Conservation (phyloP, 1,139 yeast genomes). For the Ashbya aceris region DNA sequence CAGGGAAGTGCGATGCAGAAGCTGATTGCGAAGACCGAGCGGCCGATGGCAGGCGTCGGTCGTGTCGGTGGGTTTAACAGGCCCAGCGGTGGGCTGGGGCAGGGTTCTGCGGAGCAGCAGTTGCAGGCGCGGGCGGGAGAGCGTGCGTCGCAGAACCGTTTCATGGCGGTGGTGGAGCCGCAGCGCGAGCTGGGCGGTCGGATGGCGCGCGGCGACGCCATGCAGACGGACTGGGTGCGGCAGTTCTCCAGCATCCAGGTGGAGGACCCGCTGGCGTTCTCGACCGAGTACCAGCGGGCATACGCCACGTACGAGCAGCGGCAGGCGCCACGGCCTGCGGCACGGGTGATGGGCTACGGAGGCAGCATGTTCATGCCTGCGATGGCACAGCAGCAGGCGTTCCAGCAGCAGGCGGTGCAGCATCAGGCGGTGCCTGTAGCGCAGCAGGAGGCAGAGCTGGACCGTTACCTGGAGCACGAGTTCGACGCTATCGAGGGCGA, state of each 20-base stretch:
- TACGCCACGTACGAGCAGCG: conserved; percentile 19
- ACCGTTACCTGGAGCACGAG: conserved; percentile 13
- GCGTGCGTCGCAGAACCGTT: neutral
- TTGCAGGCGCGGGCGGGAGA: conserved; percentile 1
- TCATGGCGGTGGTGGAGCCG: conserved; percentile 3
- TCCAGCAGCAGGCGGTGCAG: conserved; percentile 2
- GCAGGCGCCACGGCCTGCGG: conserved; percentile 6
- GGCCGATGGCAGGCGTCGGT: conserved; percentile 5
- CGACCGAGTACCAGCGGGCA: conserved; percentile 20
- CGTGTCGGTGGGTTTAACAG: neutral
- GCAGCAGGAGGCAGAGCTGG: neutral
- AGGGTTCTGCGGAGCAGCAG: neutral
- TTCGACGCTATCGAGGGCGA: conserved; percentile 19
- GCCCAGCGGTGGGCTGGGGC: neutral
- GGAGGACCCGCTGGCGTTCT: conserved; percentile 24
- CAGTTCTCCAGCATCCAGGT: conserved; percentile 22
- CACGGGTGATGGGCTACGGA: neutral
- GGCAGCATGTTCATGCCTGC: neutral
- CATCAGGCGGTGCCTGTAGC: neutral
- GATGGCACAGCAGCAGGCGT: neutral
- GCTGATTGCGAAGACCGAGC: conserved; percentile 13
- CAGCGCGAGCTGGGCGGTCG: conserved; percentile 1
- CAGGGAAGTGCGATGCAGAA: conserved; percentile 15
- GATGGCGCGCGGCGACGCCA: neutral
- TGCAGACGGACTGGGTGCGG: conserved; percentile 13